phyloP scores from a whole-genome alignment of 2,329 filamentous ascomycete genomes.

The Byssochlamys sp. region DNA sequence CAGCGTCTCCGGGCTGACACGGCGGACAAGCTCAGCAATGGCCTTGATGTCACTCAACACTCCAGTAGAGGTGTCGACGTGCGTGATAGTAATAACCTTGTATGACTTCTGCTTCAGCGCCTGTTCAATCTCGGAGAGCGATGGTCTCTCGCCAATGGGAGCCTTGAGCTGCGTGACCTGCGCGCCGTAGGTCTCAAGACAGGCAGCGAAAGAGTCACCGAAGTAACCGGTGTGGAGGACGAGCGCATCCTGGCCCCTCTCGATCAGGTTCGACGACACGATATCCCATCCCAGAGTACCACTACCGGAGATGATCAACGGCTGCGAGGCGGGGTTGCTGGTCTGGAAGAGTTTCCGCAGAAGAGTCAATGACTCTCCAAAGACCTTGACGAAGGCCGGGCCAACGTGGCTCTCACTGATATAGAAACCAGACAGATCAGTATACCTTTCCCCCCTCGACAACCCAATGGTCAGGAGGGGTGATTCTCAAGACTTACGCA shows the following conservation, averaged over 20 bases:
- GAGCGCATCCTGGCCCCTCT: constrained; percentile 79
- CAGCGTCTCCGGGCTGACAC: constrained; percentile 81
- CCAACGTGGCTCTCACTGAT: constrained; percentile 86
- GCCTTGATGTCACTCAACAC: constrained; percentile 84
- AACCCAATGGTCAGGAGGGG: background rate
- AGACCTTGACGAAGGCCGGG: constrained; percentile 75
- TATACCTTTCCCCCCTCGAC: background rate
- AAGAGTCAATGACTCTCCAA: constrained; percentile 79
- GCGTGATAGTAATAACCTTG: constrained; percentile 88
- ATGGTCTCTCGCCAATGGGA: constrained; percentile 75
- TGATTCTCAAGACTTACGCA: constrained; percentile 35
- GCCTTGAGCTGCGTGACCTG: constrained; percentile 84
- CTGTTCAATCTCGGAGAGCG: constrained; percentile 77
- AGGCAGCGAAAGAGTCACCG: constrained; percentile 86
- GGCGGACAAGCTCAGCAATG: constrained; percentile 70
- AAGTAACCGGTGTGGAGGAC: constrained; percentile 97
- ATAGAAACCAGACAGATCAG: constrained; percentile 2
- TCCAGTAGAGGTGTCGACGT: constrained; percentile 94
- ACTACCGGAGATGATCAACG: constrained; percentile 86
- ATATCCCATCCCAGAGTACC: constrained; percentile 96
- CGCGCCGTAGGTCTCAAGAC: constrained; percentile 80
- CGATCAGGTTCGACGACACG: constrained; percentile 83
- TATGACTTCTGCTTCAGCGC: constrained; percentile 83
- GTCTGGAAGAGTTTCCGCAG: constrained; percentile 92
- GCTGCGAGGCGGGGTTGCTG: constrained; percentile 69